Percentiles rank a stretch among this genome's conserved stretches.
These are phyloP conservation scores for Nyssa sinensis DNA, from an alignment of 148 eudicot genomes.

Conservation along the genomic window DNA sequence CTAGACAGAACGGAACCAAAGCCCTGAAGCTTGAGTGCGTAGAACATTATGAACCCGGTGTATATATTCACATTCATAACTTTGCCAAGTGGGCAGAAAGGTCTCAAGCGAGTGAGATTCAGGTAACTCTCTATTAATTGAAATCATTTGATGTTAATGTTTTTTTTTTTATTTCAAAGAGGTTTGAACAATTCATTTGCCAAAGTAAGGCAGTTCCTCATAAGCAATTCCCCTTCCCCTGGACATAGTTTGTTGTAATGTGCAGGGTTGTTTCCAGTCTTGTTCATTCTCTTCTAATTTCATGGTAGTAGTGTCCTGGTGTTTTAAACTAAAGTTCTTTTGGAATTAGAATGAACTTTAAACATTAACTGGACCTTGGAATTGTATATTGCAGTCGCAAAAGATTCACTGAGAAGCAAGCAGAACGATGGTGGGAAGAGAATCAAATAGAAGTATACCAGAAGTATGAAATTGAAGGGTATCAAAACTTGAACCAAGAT, in stretches of 20 bases:
- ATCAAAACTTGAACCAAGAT: constrained; percentile 14
- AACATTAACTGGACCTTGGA: not conserved
- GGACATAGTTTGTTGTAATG: no score
- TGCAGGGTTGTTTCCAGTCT: not conserved
- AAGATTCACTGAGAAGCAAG: constrained; percentile 31
- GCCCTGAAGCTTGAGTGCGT: constrained; percentile 28
- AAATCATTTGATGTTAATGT: no score
- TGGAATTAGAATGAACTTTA: not conserved
- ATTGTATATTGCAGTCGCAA: constrained; percentile 29
- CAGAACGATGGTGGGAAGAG: constrained; percentile 38
- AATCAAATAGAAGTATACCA: constrained; percentile 22
- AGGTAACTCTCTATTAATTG: no score
- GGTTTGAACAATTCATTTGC: no score
- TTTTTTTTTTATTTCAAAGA: no score
- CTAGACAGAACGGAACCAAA: constrained; percentile 12
- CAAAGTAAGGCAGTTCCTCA: no score
- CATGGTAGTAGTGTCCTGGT: not conserved
- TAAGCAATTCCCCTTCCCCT: no score
- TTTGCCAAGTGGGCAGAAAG: constrained; percentile 29
- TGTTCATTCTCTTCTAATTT: not conserved
- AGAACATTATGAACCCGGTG: constrained; percentile 40
- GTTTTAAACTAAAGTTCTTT: not conserved
- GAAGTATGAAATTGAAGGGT: constrained; percentile 23
- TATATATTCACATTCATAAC: constrained; percentile 29
- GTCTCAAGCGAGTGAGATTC: constrained; percentile 38